These are phyloP conservation scores for Psophocarpus tetragonolobus DNA, from an alignment of 306 rosid genomes.

Conservation along the genomic window DNA sequence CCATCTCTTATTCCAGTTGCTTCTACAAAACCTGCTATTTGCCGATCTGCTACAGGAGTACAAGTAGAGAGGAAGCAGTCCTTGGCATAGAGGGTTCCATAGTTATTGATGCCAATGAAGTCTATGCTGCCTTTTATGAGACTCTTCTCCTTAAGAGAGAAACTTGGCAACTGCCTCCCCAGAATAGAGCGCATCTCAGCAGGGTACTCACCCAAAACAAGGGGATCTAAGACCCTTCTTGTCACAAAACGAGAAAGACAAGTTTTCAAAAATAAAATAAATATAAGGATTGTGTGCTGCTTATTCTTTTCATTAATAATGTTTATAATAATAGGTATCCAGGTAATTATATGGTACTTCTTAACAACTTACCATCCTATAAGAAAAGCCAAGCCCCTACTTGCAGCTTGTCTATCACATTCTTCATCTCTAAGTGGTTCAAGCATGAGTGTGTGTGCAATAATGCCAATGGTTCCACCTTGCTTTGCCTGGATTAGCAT, in stretches of 20 bases:
- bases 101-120: constrained; percentile 64
- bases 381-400: constrained; percentile 58
- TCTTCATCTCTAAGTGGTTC: constrained; percentile 64
- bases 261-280: background rate
- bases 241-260: background rate
- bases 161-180: constrained; percentile 51
- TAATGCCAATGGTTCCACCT: constrained; percentile 58
- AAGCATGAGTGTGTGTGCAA: constrained; percentile 36
- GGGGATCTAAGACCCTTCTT: constrained; percentile 54
- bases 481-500: constrained; percentile 46
- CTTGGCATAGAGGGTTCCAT: constrained; percentile 53
- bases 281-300: background rate
- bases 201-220: constrained; percentile 62
- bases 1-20: constrained; percentile 46
- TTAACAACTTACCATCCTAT: constrained; percentile 48
- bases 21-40: constrained; percentile 51
- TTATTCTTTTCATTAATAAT: background rate
- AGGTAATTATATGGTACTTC: background rate
- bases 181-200: constrained; percentile 53
- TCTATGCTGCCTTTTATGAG: constrained; percentile 58
- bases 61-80: constrained; percentile 56
- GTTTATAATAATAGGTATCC: no score
- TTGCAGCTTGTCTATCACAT: constrained; percentile 47
- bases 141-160: constrained; percentile 43
- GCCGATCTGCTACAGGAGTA: constrained; percentile 33